Conservation (phyloP, 2,329 filamentous ascomycete genomes). For the Ascocoryne sarcoides region DNA sequence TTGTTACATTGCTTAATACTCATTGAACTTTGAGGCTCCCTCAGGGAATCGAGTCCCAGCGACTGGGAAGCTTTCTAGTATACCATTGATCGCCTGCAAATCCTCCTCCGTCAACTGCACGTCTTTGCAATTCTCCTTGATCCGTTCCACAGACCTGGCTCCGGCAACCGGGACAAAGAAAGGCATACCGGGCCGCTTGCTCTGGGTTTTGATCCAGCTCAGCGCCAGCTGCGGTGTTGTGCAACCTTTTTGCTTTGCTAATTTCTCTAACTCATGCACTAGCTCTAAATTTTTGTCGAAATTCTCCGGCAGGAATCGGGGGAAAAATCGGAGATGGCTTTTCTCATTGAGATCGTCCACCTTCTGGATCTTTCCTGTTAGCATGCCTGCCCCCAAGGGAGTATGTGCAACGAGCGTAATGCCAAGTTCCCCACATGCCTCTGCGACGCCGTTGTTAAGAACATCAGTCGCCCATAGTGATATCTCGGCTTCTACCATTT, state of each 20-base stretch:
- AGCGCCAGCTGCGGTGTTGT: constrained; percentile 52
- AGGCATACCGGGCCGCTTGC: constrained; percentile 9
- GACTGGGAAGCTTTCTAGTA: constrained; percentile 16
- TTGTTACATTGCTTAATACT: constrained; percentile 10
- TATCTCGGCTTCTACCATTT: constrained; percentile 37
- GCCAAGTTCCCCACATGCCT: constrained; percentile 44
- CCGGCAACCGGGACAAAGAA: constrained; percentile 28
- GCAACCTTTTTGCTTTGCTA: constrained; percentile 51
- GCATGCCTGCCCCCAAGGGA: constrained; percentile 53
- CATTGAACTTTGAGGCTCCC: neutral
- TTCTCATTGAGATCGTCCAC: constrained; percentile 44
- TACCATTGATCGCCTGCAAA: constrained; percentile 23
- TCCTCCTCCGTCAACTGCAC: constrained; percentile 25
- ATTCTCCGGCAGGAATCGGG: constrained; percentile 52
- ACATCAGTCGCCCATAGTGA: constrained; percentile 31
- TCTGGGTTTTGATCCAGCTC: constrained; percentile 11
- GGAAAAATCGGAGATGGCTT: constrained; percentile 48
- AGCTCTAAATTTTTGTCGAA: constrained; percentile 57
- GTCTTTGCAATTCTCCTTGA: constrained; percentile 27
- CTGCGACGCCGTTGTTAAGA: constrained; percentile 29
- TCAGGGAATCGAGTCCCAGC: constrained; percentile 15
- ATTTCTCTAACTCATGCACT: constrained; percentile 43
- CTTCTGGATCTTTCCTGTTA: constrained; percentile 42
- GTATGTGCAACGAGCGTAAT: constrained; percentile 58
- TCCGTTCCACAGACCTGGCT: constrained; percentile 20